Evolutionary conservation across 139 green algal genomes (phyloP).

Genomic region (Tetradesmus lagerheimii): DNA sequence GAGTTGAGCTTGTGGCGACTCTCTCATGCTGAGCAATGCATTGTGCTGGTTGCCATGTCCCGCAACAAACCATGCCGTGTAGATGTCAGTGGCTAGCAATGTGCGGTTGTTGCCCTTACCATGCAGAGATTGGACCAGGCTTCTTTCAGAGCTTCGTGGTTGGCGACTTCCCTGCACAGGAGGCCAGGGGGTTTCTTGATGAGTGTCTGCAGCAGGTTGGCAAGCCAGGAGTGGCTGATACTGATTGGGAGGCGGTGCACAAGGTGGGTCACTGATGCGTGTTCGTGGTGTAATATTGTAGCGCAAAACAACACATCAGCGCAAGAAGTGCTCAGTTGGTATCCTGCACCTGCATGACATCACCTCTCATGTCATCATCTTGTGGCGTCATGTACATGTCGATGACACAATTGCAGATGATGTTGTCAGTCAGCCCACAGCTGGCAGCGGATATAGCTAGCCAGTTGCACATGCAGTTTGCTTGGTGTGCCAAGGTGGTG

Average conservation of each 20-base stretch:
- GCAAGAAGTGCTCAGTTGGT: neutral
- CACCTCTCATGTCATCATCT: neutral
- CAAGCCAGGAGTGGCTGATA: constrained; percentile 28
- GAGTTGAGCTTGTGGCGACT: no score
- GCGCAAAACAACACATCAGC: constrained; percentile 12
- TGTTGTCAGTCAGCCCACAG: constrained; percentile 4
- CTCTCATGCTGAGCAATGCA: no score
- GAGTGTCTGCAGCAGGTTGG: neutral
- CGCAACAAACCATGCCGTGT: neutral
- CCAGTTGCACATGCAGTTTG: no score
- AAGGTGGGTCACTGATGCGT: neutral
- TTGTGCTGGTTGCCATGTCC: neutral
- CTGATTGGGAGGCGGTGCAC: neutral
- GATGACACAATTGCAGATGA: neutral
- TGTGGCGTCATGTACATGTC: neutral
- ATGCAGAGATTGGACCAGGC: no score
- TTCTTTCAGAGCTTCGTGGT: no score
- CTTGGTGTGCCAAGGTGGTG: neutral
- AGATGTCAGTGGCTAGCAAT: constrained; percentile 4
- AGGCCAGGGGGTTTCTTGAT: constrained; percentile 1
- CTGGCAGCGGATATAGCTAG: neutral
- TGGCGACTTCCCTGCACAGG: no score
- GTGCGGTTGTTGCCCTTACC: constrained; percentile 3
- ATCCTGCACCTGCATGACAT: neutral
- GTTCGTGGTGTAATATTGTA: neutral